Base-by-base conservation (phyloP, 768 basidiomycete species). In the Floccularia luteovirens region DNA sequence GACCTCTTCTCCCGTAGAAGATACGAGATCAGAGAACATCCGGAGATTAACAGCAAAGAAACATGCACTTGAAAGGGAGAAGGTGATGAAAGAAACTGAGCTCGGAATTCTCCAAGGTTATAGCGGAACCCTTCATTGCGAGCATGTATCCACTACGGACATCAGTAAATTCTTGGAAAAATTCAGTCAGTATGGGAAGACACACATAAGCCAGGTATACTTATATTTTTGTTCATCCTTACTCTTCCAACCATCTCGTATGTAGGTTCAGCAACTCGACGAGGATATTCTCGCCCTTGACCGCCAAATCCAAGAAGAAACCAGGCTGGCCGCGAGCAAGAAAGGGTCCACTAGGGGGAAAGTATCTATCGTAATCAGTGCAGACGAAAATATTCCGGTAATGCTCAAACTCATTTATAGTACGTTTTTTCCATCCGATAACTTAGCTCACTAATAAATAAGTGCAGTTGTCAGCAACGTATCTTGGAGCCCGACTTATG, bases 391-490 rank as follows among this genome's bases (percentile, higher is more conserved):
- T 8, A 53, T 48, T 1, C 45, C 49, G 1, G 56, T 70, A 17
- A 62, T 70, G 8, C 58, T 82, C 30, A 70, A 63, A 43, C 49
- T 79, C 13, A 71, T 72, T 3, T 81, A 80, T 48, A 63, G 76
- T 77, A 44, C 22, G 72, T 56, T 20, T 27, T 39, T 22, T 11
- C 14, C 23, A 19, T 24, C 24, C 19, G 19, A 3, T 36, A 3
- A 31, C 25, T 17, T 32, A 17, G 25, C 35, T 30, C 17, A 28
- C 22, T 19, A 2, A 31, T 42, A 8, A 17, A 22, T 31, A 10
- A 42, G 16, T 31, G 21, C 43, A 77, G 79, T 77, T 36, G 77
- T 82, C 13, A 59, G 53, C 33, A 57, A 68, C 23, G 73, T 70
- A 1, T 53, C 53, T 17, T 81, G 77, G 78, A 52, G 54, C 13